A percentile compares a stretch with the other conserved stretches of the same genome.
Conservation (phyloP, 2,329 filamentous ascomycete genomes). For the Ustulina deusta region DNA sequence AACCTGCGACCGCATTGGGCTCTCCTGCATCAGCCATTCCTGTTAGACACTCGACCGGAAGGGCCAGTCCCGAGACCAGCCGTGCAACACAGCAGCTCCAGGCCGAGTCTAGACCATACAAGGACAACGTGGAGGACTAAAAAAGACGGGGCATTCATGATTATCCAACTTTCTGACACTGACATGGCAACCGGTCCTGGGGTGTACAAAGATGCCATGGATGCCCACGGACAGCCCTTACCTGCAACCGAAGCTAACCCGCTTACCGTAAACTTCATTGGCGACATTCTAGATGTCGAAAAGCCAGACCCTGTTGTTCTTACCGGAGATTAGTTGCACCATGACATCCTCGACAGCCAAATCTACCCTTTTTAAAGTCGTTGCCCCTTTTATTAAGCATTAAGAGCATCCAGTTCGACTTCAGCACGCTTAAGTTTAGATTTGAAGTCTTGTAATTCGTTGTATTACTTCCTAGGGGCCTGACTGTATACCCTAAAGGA, state of each 20-base stretch:
- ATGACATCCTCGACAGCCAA: conserved; percentile 51
- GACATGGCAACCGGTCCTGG: conserved; percentile 51
- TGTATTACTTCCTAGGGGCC: neutral
- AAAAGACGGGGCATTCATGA: conserved; percentile 78
- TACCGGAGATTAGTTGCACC: conserved; percentile 73
- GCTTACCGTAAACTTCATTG: conserved; percentile 77
- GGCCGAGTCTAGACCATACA: neutral
- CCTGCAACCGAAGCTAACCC: conserved; percentile 57
- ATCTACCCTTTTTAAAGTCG: conserved; percentile 67
- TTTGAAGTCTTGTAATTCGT: neutral
- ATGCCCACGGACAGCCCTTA: conserved; percentile 51
- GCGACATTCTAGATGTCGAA: conserved; percentile 74
- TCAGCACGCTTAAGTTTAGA: neutral
- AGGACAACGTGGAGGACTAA: conserved; percentile 62
- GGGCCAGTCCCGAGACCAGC: conserved; percentile 41
- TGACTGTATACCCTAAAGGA: conserved; percentile 46
- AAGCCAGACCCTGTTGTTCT: conserved; percentile 70
- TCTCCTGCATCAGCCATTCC: conserved; percentile 52
- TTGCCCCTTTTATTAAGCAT: conserved; percentile 72
- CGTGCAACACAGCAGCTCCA: neutral
- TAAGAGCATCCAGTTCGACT: conserved; percentile 39
- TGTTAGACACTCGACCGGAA: conserved; percentile 50
- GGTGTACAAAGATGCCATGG: conserved; percentile 50
- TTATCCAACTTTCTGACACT: conserved; percentile 71
- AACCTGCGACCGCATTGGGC: conserved; percentile 51